Evolutionary conservation across 106 monocot genomes (phyloP).

Genomic region (Dactylorhiza incarnata): DNA sequence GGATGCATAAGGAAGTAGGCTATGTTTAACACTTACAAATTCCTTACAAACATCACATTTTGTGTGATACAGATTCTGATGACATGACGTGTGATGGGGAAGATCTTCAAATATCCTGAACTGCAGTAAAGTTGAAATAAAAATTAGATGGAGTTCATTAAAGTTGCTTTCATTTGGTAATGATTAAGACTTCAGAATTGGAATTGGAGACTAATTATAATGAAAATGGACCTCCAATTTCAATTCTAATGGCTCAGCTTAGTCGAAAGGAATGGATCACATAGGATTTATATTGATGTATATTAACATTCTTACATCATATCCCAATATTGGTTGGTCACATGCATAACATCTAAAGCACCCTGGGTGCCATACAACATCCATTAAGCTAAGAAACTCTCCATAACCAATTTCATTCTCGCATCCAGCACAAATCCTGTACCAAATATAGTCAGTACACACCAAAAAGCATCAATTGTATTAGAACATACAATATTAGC

Average conservation of each 20-base stretch:
- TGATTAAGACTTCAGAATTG: too few species aligned
- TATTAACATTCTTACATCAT: slow-evolving; percentile 29
- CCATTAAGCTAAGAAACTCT: slow-evolving; percentile 81
- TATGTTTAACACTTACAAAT: slow-evolving; percentile 45
- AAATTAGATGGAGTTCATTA: background rate
- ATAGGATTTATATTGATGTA: too few species aligned
- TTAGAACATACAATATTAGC: too few species aligned
- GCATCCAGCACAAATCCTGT: slow-evolving; percentile 88
- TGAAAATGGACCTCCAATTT: too few species aligned
- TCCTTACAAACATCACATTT: slow-evolving; percentile 90
- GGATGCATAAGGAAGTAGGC: background rate
- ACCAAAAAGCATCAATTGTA: too few species aligned
- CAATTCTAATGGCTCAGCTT: background rate
- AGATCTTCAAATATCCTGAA: slow-evolving; percentile 67
- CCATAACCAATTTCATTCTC: slow-evolving; percentile 63
- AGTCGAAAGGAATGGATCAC: too few species aligned
- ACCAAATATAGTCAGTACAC: slow-evolving; percentile 4
- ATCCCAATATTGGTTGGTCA: slow-evolving; percentile 64
- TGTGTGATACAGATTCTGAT: slow-evolving; percentile 68
- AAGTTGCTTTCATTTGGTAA: too few species aligned
- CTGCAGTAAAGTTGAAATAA: slow-evolving; percentile 21
- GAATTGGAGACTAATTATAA: too few species aligned
- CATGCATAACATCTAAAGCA: slow-evolving; percentile 87
- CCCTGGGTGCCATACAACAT: slow-evolving; percentile 77
- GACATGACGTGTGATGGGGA: slow-evolving; percentile 82